Base-by-base conservation (phyloP, 305 asterid genomes). In the Fraxinus greggii region DNA sequence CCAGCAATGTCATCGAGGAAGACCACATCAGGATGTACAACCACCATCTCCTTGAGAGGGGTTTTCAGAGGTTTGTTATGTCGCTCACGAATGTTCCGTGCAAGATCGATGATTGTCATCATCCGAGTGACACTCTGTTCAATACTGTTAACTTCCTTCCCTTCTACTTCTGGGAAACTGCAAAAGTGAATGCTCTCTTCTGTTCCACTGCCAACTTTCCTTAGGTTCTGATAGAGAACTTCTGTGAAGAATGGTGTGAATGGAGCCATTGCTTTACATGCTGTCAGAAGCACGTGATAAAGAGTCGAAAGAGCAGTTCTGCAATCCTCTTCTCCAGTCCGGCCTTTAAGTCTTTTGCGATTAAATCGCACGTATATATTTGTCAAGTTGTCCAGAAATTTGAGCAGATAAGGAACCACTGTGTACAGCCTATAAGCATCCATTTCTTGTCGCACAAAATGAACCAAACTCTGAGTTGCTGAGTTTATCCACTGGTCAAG, bases 401-500 rank as follows among this genome's bases (percentile, higher is more conserved):
- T 93, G 78, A 96, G 86, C 82, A 96, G 97, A 88, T 91, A 89
- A 31, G 99, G 98, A 81, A 96, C 98, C 85, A 96, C 99, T 23
- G 98, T 96, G 87, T 96, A 96, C 67, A 96, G 89, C 81, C 98
- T 91, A 83, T 96, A 96, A 79, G 97, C 97, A 89, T 91, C 95
- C 99, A 96, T 96, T 87, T 96, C 99, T 85, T 91, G 93, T 84
- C 97, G 88, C 84, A 96, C 99, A 82, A 96, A 96, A 86, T 94
- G 94, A 79, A 96, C 99, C 82, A 96, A 85, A 86, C 97, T 93
- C 88, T 93, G 98, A 51, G 96, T 96, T 54, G 99, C 98, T 0
- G 98, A 92, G 88, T 94, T 90, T 79, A 96, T 96, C 99, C 99
- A 96, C 81, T 96, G 98, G 85, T 93, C 98, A 61, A 94, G 97